Percentiles rank a stretch among this genome's conserved stretches.
Conservation (phyloP, 1,284 basidiomycete species). For the Rhizoctonia solani region DNA sequence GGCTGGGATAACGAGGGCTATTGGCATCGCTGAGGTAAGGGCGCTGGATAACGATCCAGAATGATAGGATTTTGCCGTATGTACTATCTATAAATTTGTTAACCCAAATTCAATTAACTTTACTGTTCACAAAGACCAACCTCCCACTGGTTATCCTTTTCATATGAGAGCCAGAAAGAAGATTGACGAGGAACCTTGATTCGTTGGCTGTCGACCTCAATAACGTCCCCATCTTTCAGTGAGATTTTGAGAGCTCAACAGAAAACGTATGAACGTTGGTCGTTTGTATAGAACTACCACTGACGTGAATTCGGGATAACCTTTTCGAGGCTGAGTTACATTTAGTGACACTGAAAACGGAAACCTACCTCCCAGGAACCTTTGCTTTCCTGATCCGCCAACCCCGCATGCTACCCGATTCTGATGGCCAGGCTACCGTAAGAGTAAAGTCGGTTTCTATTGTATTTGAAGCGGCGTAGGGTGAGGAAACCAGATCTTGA, state of each 20-base stretch:
- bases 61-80: neutral
- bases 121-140: neutral
- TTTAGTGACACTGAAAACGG: neutral
- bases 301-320: slow-evolving; percentile 22
- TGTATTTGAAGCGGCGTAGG: neutral
- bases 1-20: slow-evolving; percentile 34
- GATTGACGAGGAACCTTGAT: neutral
- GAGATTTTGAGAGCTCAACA: neutral
- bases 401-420: slow-evolving; percentile 37
- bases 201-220: slow-evolving; percentile 19
- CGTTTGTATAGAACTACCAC: neutral
- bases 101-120: neutral
- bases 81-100: neutral
- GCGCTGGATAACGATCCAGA: slow-evolving; percentile 36
- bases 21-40: slow-evolving; percentile 11
- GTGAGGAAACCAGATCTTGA: slow-evolving; percentile 1
- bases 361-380: slow-evolving; percentile 36
- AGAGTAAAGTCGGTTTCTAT: slow-evolving; percentile 31
- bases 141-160: slow-evolving; percentile 10
- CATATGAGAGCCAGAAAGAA: slow-evolving; percentile 12
- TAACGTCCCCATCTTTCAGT: neutral
- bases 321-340: neutral
- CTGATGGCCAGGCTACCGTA: slow-evolving; percentile 38
- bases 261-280: slow-evolving; percentile 33
- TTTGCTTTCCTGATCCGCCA: slow-evolving; percentile 32